Conservation (phyloP, 805 yeast genomes). For the Lipomyces starkeyi region DNA sequence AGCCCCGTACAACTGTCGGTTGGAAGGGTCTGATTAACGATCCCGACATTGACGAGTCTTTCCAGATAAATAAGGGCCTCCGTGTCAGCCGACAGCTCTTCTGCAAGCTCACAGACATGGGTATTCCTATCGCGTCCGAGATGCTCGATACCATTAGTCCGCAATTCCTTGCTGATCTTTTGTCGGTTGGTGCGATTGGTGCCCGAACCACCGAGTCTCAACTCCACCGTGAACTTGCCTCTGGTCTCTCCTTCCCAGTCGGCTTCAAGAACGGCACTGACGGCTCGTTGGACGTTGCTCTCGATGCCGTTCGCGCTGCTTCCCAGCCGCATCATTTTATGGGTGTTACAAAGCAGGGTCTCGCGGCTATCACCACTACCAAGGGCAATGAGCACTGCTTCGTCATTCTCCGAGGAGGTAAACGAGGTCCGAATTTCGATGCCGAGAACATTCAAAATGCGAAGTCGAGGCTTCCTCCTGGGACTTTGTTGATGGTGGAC, state of each 20-base stretch:
- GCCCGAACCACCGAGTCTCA: conserved; percentile 99
- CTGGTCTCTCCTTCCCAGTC: conserved; percentile 97
- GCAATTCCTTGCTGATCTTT: conserved; percentile 87
- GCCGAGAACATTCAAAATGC: conserved; percentile 76
- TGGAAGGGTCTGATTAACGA: conserved; percentile 99
- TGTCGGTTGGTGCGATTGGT: conserved; percentile 97
- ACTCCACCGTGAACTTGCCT: conserved; percentile 95
- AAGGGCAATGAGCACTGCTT: conserved; percentile 95
- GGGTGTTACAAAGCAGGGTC: conserved; percentile 97
- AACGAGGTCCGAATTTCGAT: conserved; percentile 90
- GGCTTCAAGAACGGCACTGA: conserved; percentile 99
- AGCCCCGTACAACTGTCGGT: conserved; percentile 98
- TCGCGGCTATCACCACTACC: conserved; percentile 94
- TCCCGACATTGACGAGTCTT: conserved; percentile 91
- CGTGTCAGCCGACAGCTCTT: conserved; percentile 85
- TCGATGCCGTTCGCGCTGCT: conserved; percentile 94
- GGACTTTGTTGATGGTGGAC: conserved; percentile 75
- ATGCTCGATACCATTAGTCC: conserved; percentile 99
- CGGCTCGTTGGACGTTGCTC: conserved; percentile 88
- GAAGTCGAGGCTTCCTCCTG: conserved; percentile 64
- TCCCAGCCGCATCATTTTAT: conserved; percentile 91
- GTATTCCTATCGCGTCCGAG: conserved; percentile 93
- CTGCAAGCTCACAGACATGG: conserved; percentile 75
- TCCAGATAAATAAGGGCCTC: conserved; percentile 93
- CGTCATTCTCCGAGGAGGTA: conserved; percentile 95